phyloP scores from a whole-genome alignment of 2,329 filamentous ascomycete species.

The Pyrenophora seminiperda region DNA sequence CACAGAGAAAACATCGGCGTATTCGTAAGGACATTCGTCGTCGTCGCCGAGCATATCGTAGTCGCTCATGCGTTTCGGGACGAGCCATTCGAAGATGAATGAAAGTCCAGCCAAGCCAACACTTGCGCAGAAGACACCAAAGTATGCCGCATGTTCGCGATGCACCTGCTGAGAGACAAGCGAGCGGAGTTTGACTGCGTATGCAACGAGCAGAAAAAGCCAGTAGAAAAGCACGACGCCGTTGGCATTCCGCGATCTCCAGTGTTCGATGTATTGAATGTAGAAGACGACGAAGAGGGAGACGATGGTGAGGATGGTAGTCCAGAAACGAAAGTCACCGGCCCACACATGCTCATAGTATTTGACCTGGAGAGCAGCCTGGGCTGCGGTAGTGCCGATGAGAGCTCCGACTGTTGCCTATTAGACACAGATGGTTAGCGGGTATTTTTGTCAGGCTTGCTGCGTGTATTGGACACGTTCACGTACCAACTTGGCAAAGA shows the following conservation, averaged over 20 bases:
- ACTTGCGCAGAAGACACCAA: constrained; percentile 74
- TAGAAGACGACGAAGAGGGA: constrained; percentile 76
- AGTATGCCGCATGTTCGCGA: constrained; percentile 70
- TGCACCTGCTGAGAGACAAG: constrained; percentile 79
- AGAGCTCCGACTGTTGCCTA: constrained; percentile 70
- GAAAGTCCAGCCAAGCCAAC: constrained; percentile 71
- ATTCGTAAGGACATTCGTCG: constrained; percentile 79
- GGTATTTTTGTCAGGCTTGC: background rate
- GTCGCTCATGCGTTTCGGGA: constrained; percentile 75
- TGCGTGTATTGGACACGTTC: background rate
- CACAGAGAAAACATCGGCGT: constrained; percentile 90
- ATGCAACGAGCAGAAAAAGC: constrained; percentile 80
- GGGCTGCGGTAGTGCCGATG: constrained; percentile 69
- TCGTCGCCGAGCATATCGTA: constrained; percentile 71
- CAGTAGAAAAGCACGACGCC: constrained; percentile 91
- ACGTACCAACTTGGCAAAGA: constrained; percentile 84
- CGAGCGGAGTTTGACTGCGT: constrained; percentile 83
- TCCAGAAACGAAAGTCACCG: constrained; percentile 85
- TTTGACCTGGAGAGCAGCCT: constrained; percentile 77
- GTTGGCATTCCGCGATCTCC: constrained; percentile 80
- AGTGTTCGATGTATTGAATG: constrained; percentile 86
- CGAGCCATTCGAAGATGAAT: constrained; percentile 82
- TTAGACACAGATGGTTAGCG: constrained; percentile 17
- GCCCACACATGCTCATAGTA: constrained; percentile 72
- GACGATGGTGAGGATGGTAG: constrained; percentile 70